phyloP scores from a whole-genome alignment of 805 yeast species.

The Metahyphopichia silvanorum region DNA sequence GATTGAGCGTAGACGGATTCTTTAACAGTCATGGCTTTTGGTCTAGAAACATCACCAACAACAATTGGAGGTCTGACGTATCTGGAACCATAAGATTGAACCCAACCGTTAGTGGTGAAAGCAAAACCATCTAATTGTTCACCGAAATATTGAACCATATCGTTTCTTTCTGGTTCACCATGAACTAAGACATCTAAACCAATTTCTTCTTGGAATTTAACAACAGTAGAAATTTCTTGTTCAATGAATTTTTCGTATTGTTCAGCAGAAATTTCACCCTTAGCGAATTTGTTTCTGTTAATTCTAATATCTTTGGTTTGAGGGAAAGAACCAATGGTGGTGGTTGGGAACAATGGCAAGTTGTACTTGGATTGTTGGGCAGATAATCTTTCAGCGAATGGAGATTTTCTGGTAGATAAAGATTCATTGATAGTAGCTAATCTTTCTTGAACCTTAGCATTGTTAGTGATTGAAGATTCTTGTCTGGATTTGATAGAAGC shows the following conservation, averaged over 20 bases:
- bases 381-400: conserved; percentile 82
- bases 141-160: conserved; percentile 99
- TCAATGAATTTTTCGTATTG: conserved; percentile 96
- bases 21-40: conserved; percentile 97
- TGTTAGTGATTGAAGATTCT: conserved; percentile 85
- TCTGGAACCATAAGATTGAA: conserved; percentile 99
- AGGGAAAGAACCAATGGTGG: conserved; percentile 99
- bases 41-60: conserved; percentile 99
- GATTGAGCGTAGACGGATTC: conserved; percentile 99
- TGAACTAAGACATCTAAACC: conserved; percentile 98
- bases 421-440: conserved; percentile 73
- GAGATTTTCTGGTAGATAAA: conserved; percentile 77
- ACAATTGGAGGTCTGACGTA: conserved; percentile 99
- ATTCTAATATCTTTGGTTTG: conserved; percentile 99
- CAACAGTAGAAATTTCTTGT: conserved; percentile 92
- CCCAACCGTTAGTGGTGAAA: conserved; percentile 99
- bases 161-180: conserved; percentile 99
- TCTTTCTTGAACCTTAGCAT: conserved; percentile 86
- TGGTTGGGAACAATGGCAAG: conserved; percentile 98
- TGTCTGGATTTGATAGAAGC: conserved; percentile 81
- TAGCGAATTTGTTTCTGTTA: conserved; percentile 96
- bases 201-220: conserved; percentile 98
- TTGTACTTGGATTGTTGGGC: conserved; percentile 85
- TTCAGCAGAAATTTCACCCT: conserved; percentile 94
- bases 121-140: conserved; percentile 98